These are phyloP conservation scores for Mycena capillaripes DNA, from an alignment of 768 basidiomycete genomes.

Conservation along the genomic window DNA sequence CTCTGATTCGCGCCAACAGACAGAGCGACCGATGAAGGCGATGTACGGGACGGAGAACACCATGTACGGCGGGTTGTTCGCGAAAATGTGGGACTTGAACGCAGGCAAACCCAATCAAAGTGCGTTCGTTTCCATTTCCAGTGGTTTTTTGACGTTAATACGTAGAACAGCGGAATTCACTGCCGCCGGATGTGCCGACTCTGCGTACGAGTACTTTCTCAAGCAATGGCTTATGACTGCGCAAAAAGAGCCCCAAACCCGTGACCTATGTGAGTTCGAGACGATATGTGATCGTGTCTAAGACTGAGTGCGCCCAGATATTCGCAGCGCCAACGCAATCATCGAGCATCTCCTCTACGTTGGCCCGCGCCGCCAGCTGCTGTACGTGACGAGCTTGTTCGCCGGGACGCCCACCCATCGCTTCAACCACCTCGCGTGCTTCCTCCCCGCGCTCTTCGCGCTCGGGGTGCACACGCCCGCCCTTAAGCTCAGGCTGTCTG, in stretches of 20 bases:
- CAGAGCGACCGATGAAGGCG: constrained; percentile 44
- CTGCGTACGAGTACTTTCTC: constrained; percentile 78
- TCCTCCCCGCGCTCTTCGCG: constrained; percentile 73
- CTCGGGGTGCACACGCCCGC: constrained; percentile 63
- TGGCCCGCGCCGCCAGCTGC: constrained; percentile 64
- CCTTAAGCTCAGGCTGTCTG: constrained; percentile 45
- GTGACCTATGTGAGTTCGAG: constrained; percentile 68
- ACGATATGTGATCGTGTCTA: constrained; percentile 53
- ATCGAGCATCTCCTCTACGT: constrained; percentile 69
- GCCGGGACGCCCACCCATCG: constrained; percentile 53
- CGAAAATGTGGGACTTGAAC: constrained; percentile 30
- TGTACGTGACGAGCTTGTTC: constrained; percentile 68
- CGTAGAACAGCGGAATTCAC: constrained; percentile 54
- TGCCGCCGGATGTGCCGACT: constrained; percentile 73
- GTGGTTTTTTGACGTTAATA: not conserved
- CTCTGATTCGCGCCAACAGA: constrained; percentile 27
- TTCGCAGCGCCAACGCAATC: constrained; percentile 64
- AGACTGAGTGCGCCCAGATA: constrained; percentile 53
- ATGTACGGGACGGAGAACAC: constrained; percentile 42
- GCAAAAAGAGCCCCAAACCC: constrained; percentile 62
- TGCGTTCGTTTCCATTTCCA: constrained; percentile 1
- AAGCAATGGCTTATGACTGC: constrained; percentile 77
- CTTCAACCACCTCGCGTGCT: constrained; percentile 77
- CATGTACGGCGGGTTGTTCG: constrained; percentile 33
- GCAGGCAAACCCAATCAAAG: constrained; percentile 21